These are phyloP conservation scores for Agaricus blazei DNA, from an alignment of 768 basidiomycete species.

Conservation along the genomic window DNA sequence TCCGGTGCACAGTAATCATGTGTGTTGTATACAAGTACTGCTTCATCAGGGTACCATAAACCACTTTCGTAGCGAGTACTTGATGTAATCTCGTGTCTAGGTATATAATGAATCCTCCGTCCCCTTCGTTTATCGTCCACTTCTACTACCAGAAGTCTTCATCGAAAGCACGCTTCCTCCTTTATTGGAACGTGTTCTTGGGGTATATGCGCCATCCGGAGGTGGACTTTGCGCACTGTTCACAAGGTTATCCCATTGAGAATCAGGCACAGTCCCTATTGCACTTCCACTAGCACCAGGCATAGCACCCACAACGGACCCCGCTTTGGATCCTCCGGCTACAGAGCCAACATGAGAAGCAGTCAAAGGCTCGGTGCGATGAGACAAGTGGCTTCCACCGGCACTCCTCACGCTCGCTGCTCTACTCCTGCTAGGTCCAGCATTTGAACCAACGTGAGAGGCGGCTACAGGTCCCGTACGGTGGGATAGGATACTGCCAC, in stretches of 20 bases:
- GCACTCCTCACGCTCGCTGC: slow-evolving; percentile 1
- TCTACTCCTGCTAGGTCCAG: not conserved
- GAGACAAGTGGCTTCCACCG: not conserved
- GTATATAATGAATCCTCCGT: too few relatives aligned
- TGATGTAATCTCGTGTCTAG: too few relatives aligned
- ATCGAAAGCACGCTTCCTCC: slow-evolving; percentile 4
- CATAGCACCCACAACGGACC: not conserved
- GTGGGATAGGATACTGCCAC: not conserved
- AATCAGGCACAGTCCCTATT: not conserved
- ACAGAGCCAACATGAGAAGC: not conserved
- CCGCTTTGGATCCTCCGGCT: not conserved
- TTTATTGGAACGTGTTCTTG: slow-evolving; percentile 1
- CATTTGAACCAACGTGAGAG: not conserved
- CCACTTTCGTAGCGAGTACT: too few relatives aligned
- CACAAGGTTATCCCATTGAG: not conserved
- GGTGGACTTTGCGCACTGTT: not conserved
- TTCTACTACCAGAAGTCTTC: slow-evolving; percentile 2
- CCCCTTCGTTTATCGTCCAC: not conserved
- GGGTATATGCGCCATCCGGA: not conserved
- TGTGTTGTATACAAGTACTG: too few relatives aligned
- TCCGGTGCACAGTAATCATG: too few relatives aligned
- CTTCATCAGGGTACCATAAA: too few relatives aligned
- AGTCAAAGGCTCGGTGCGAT: not conserved
- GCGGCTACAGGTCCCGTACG: not conserved
- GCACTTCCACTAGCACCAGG: not conserved